Evolutionary conservation across 1,139 yeast genomes (phyloP).

Genomic region (Protomyces inundatus): DNA sequence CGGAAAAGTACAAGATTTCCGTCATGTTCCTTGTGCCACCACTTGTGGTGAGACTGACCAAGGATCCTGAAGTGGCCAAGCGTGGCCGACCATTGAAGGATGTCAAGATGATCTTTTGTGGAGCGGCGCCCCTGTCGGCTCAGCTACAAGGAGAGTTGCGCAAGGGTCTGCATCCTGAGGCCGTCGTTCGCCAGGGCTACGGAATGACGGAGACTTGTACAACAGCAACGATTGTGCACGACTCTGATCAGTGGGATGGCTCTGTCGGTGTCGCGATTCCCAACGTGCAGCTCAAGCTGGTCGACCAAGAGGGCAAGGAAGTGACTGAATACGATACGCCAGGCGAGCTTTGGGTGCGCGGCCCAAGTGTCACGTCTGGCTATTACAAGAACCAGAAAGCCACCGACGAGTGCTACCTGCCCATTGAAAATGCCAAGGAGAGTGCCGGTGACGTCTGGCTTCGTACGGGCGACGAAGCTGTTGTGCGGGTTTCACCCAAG

Average conservation of each 20-base stretch:
- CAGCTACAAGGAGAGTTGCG: slow-evolving; percentile 32
- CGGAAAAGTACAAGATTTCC: slow-evolving; percentile 36
- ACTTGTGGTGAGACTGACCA: slow-evolving; percentile 41
- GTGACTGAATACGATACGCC: slow-evolving; percentile 46
- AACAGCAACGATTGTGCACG: slow-evolving; percentile 47
- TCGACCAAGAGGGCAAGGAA: slow-evolving; percentile 42
- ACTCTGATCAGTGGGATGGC: slow-evolving; percentile 55
- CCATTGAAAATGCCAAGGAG: slow-evolving; percentile 5
- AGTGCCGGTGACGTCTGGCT: slow-evolving; percentile 57
- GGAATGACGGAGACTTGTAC: slow-evolving; percentile 97
- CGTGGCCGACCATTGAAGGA: slow-evolving; percentile 35
- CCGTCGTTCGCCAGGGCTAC: slow-evolving; percentile 41
- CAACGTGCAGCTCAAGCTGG: slow-evolving; percentile 44
- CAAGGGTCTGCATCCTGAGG: slow-evolving; percentile 3
- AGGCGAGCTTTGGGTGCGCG: slow-evolving; percentile 81
- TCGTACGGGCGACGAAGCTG: slow-evolving; percentile 58
- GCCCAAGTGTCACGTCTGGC: slow-evolving; percentile 53
- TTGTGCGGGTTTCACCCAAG: slow-evolving; percentile 36
- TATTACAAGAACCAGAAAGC: slow-evolving; percentile 49
- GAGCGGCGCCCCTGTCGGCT: slow-evolving; percentile 41
- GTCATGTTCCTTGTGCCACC: slow-evolving; percentile 41
- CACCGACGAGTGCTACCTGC: slow-evolving; percentile 41
- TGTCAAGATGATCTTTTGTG: slow-evolving; percentile 35
- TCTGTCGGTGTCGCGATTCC: slow-evolving; percentile 52
- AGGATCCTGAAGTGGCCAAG: slow-evolving; percentile 39